A percentile compares a stretch with the other conserved stretches of the same genome.
Conservation (phyloP, 805 yeast genomes). For the Grigorovia yakushimaensis region DNA sequence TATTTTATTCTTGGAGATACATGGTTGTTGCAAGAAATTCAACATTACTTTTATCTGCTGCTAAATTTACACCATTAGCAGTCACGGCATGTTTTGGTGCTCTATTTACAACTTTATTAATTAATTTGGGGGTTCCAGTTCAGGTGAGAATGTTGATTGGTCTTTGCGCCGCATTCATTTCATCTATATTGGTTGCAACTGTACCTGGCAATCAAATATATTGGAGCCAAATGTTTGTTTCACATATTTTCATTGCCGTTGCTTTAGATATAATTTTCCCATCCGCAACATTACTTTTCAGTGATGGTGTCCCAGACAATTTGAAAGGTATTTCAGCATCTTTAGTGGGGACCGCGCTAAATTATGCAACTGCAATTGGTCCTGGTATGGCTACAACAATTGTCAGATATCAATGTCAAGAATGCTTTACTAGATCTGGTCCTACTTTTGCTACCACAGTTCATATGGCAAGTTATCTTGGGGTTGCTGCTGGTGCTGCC, state of each 20-base stretch:
- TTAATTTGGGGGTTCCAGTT: conserved; percentile 4
- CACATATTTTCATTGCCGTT: conserved; percentile 41
- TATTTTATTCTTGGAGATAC: conserved; percentile 43
- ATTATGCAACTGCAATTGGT: conserved; percentile 54
- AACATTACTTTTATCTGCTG: conserved; percentile 34
- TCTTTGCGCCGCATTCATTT: background rate
- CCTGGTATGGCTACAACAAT: conserved; percentile 50
- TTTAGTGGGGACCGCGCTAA: conserved; percentile 49
- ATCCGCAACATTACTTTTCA: conserved; percentile 48
- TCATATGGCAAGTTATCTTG: conserved; percentile 7
- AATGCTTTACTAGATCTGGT: conserved; percentile 1
- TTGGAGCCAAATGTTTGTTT: conserved; percentile 46
- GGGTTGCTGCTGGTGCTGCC: conserved; percentile 4
- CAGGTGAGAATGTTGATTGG: conserved; percentile 5
- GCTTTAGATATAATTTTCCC: conserved; percentile 69
- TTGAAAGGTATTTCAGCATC: conserved; percentile 65
- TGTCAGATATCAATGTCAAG: conserved; percentile 5
- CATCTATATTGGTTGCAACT: conserved; percentile 35
- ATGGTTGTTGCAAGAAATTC: conserved; percentile 36
- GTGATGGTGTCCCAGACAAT: conserved; percentile 42
- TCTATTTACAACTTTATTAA: conserved; percentile 10
- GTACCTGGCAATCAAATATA: conserved; percentile 45
- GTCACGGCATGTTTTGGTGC: conserved; percentile 46
- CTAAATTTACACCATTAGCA: conserved; percentile 33
- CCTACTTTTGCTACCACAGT: conserved; percentile 2